Evolutionary conservation across 1,139 yeast species (phyloP).

Genomic region (Hemisphaericaspora subhashii): DNA sequence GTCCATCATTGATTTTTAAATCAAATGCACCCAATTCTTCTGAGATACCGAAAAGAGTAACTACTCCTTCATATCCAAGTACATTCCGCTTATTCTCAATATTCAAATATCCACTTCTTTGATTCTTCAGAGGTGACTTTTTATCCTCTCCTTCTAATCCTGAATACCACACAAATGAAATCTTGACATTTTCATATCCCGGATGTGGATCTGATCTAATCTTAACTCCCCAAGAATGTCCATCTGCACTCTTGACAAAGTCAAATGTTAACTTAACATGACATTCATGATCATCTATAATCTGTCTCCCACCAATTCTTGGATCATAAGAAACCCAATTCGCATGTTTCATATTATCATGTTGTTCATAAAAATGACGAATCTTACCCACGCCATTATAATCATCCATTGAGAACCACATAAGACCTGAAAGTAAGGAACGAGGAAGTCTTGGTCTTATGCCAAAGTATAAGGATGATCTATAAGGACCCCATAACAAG

Average conservation of each 20-base stretch:
- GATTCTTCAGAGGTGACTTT: slow-evolving; percentile 17
- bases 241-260: slow-evolving; percentile 73
- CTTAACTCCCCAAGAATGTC: slow-evolving; percentile 75
- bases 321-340: slow-evolving; percentile 91
- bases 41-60: slow-evolving; percentile 54
- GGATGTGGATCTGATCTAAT: slow-evolving; percentile 61
- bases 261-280: slow-evolving; percentile 66
- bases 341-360: slow-evolving; percentile 69
- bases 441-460: slow-evolving; percentile 78
- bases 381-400: slow-evolving; percentile 56
- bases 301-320: slow-evolving; percentile 80
- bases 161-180: slow-evolving; percentile 75
- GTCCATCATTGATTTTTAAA: slow-evolving; percentile 50
- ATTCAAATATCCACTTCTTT: slow-evolving; percentile 32
- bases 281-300: slow-evolving; percentile 65
- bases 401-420: slow-evolving; percentile 81
- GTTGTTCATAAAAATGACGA: slow-evolving; percentile 82
- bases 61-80: slow-evolving; percentile 32
- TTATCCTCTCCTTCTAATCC: slow-evolving; percentile 62
- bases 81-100: slow-evolving; percentile 27
- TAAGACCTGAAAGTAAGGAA: slow-evolving; percentile 75
- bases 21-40: slow-evolving; percentile 57
- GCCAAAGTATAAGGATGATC: slow-evolving; percentile 86
- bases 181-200: slow-evolving; percentile 48
- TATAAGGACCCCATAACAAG: slow-evolving; percentile 85